Percentiles rank a stretch among this genome's conserved stretches.
phyloP scores from a whole-genome alignment of 805 yeast genomes.

The Saccharomycopsis javanensis region DNA sequence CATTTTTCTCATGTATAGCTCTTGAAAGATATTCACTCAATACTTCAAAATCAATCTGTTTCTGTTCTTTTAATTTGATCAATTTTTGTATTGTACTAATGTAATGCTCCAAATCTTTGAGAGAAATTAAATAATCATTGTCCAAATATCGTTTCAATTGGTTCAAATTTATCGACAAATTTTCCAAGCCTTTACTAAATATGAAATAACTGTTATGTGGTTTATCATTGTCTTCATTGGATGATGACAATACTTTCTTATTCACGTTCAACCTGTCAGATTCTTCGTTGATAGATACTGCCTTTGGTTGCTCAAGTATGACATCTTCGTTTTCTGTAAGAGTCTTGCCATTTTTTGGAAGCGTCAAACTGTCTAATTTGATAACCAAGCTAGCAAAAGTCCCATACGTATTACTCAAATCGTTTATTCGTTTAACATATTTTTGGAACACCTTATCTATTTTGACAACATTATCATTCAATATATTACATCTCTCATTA shows the following conservation, averaged over 20 bases:
- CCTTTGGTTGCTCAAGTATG: slow-evolving; percentile 6
- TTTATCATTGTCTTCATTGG: slow-evolving; percentile 24
- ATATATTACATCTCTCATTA: slow-evolving; percentile 68
- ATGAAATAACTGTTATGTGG: slow-evolving; percentile 23
- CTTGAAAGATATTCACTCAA: slow-evolving; percentile 68
- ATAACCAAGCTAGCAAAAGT: slow-evolving; percentile 61
- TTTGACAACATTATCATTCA: slow-evolving; percentile 72
- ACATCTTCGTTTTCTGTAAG: background rate
- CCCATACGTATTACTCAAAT: slow-evolving; percentile 61
- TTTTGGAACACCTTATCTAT: slow-evolving; percentile 72
- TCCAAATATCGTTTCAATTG: slow-evolving; percentile 49
- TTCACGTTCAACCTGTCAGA: background rate
- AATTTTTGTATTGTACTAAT: slow-evolving; percentile 53
- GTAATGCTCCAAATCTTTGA: slow-evolving; percentile 83
- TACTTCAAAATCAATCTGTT: slow-evolving; percentile 84
- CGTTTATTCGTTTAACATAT: slow-evolving; percentile 62
- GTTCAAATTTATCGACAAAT: slow-evolving; percentile 33
- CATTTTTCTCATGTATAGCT: slow-evolving; percentile 56
- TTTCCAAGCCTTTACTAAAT: slow-evolving; percentile 40
- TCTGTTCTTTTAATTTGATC: slow-evolving; percentile 79
- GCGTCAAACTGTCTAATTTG: slow-evolving; percentile 40
- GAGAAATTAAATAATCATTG: slow-evolving; percentile 68
- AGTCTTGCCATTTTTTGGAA: background rate
- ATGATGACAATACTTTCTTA: background rate
- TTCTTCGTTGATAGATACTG: slow-evolving; percentile 8